A percentile compares a stretch with the other conserved stretches of the same genome.
phyloP scores from a whole-genome alignment of 768 basidiomycete genomes.

The Termitomyces heimii region DNA sequence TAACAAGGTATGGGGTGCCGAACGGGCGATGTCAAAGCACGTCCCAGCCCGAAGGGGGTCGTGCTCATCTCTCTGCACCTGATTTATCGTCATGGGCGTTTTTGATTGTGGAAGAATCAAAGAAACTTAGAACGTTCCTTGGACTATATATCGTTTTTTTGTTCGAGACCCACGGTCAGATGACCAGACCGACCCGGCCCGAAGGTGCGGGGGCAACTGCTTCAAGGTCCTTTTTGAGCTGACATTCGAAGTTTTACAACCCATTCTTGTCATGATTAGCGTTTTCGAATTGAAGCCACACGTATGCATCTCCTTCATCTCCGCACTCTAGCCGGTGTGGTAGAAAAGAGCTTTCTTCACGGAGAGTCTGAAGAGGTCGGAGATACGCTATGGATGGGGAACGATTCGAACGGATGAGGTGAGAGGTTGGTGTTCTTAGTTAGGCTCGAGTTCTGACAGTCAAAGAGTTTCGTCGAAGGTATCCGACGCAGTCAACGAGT shows the following conservation, averaged over 20 bases:
- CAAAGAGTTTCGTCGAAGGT: no score
- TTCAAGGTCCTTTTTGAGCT: no score
- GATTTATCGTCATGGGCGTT: slow-evolving; percentile 45
- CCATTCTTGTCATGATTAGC: neutral
- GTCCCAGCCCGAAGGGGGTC: slow-evolving; percentile 35
- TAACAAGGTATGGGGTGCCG: slow-evolving; percentile 58
- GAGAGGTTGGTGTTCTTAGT: no score
- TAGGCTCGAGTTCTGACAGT: no score
- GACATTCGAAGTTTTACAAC: no score
- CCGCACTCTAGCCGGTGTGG: neutral
- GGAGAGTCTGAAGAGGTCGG: no score
- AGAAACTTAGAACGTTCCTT: slow-evolving; percentile 8
- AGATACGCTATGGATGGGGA: no score
- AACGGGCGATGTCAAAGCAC: slow-evolving; percentile 59
- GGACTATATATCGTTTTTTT: slow-evolving; percentile 9
- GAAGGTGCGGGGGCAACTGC: no score
- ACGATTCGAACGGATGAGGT: no score
- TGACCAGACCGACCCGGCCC: slow-evolving; percentile 4
- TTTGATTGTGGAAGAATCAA: slow-evolving; percentile 43
- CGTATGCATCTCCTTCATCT: neutral
- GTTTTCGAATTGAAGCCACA: neutral
- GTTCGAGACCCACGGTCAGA: slow-evolving; percentile 12
- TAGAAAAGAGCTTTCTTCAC: no score
- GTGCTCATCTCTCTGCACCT: slow-evolving; percentile 56
- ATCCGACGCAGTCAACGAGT: no score